These are phyloP conservation scores for Monosporascus sp. DNA, from an alignment of 2,329 filamentous ascomycete genomes.

Conservation along the genomic window DNA sequence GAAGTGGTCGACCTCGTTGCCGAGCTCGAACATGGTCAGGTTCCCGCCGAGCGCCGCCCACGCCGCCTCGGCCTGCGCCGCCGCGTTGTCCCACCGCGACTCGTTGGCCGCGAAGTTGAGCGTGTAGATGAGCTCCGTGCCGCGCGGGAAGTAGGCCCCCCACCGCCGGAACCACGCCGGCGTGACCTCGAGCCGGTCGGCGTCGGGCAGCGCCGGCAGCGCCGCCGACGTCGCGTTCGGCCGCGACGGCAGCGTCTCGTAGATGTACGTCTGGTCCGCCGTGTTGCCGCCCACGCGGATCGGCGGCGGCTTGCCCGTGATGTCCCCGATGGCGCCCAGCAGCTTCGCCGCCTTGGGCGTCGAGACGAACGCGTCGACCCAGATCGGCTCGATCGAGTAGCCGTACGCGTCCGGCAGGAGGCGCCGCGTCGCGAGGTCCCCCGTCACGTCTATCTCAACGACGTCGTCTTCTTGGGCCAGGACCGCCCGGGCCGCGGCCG, in stretches of 20 bases:
- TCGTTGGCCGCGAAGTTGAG: constrained; percentile 28
- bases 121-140: constrained; percentile 27
- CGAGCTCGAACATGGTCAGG: constrained; percentile 28
- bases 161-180: constrained; percentile 27
- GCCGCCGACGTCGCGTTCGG: constrained; percentile 24
- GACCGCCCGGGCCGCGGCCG: not conserved
- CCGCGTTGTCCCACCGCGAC: constrained; percentile 23
- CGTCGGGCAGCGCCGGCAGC: constrained; percentile 16
- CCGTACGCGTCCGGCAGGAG: constrained; percentile 26
- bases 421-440: constrained; percentile 17
- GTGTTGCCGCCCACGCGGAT: constrained; percentile 31
- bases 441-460: constrained; percentile 17
- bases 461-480: constrained; percentile 11
- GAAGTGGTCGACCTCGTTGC: constrained; percentile 33
- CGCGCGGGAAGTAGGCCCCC: constrained; percentile 26
- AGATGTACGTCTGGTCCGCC: constrained; percentile 28
- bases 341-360: constrained; percentile 23
- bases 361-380: constrained; percentile 25
- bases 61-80: constrained; percentile 23
- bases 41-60: constrained; percentile 22
- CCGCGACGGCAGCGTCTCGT: constrained; percentile 20
- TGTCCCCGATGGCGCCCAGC: constrained; percentile 18
- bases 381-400: constrained; percentile 30
- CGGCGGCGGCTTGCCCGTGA: constrained; percentile 26
- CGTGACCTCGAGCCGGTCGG: constrained; percentile 26